Evolutionary conservation across 305 asterid genomes (phyloP).

Genomic region (Nicotiana rustica): DNA sequence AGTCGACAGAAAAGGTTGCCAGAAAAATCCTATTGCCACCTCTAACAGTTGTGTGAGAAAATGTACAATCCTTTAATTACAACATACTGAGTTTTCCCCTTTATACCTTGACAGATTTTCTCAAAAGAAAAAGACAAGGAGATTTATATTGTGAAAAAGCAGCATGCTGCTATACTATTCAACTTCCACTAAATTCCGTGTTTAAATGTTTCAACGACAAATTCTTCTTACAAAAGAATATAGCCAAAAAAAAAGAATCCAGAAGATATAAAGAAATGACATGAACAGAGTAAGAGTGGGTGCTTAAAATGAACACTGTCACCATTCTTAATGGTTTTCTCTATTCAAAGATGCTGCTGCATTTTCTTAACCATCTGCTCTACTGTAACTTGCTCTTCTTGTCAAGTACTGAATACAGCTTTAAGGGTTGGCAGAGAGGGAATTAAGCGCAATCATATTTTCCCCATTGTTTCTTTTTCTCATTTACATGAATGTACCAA

Average conservation of each 20-base stretch:
- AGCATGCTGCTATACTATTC: slow-evolving; percentile 33
- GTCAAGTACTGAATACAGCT: background rate
- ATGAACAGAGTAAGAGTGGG: slow-evolving; percentile 13
- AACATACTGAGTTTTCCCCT: background rate
- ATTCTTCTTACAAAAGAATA: slow-evolving; percentile 85
- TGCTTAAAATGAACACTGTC: slow-evolving; percentile 47
- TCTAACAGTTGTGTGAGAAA: background rate
- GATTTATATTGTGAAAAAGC: slow-evolving; percentile 21
- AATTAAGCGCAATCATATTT: background rate
- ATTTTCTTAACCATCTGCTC: slow-evolving; percentile 20
- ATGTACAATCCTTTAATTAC: background rate
- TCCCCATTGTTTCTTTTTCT: background rate
- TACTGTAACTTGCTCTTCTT: slow-evolving; percentile 16
- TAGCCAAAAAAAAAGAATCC: slow-evolving; percentile 55
- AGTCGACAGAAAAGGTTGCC: background rate
- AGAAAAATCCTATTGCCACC: background rate
- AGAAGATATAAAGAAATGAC: slow-evolving; percentile 37
- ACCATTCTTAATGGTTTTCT: slow-evolving; percentile 38
- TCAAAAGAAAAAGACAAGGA: background rate
- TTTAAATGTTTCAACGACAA: slow-evolving; percentile 42
- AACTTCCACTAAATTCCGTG: slow-evolving; percentile 41
- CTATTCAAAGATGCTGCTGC: slow-evolving; percentile 20
- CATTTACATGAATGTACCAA: slow-evolving; percentile 33
- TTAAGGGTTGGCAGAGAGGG: background rate
- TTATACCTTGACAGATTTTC: background rate